Base-by-base conservation (phyloP, 768 basidiomycete genomes). In the Termitomyces sp. region DNA sequence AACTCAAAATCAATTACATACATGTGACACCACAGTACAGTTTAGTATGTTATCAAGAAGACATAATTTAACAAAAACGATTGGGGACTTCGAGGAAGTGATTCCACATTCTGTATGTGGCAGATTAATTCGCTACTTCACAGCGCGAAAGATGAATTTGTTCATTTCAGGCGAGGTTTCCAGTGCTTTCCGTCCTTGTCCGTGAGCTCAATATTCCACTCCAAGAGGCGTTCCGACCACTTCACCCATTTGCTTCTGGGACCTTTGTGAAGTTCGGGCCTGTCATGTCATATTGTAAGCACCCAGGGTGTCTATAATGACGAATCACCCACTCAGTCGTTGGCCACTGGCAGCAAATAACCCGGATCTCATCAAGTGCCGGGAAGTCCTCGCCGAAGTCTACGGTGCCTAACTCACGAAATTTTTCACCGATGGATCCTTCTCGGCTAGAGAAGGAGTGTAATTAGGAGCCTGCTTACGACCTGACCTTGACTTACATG, bases 161-260 rank as follows among this genome's bases (percentile, higher is more conserved):
- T 40, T 51, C 33, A 58, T 51, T 58, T 59, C 12, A 59, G 46
- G 7, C 58, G 58, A 47, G 50, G 58, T 30, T 32, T 52, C 58
- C 58, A 59, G 32, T 47, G 43, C 16, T 53, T 59, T 30, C 58
- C 51, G 16, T 59, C 28, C 9, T 32, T 30, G 26, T 59, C 58
- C 10, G 43, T 53, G 12, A 59, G 23, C 36, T 40, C 47, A 8
- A 59, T 35, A 47, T 54, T 44, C 58, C 58, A 59, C 35, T 38
- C n/a, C 51, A 59, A 10, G 33, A 59, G 51, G 35, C 58, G 46
- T 26, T 59, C 58, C 8, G 58, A 50, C 58, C 58, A 59, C 7
- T 47, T 52, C 6, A 59, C 58, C 58, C 58, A 59, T 12, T 36
- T 38, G 38, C 58, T 59, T 57, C 36, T 57, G 4, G 56, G 56